Percentiles rank a stretch among this genome's conserved stretches.
phyloP scores from a whole-genome alignment of 2,329 filamentous ascomycete genomes.

The Parascedosporium putredinis region DNA sequence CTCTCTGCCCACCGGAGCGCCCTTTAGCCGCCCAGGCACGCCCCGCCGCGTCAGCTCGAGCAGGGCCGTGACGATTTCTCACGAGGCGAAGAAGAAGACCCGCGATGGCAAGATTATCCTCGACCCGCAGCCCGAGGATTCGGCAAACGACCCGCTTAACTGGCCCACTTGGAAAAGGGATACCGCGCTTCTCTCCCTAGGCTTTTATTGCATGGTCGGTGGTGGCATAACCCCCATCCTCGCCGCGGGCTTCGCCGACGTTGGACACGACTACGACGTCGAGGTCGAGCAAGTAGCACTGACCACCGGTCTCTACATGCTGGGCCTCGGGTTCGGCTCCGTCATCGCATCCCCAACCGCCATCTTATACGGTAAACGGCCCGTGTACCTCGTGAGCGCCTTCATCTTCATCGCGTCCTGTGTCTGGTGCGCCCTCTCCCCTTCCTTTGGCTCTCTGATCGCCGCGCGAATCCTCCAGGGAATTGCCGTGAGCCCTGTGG shows the following conservation, averaged over 20 bases:
- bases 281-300: slow-evolving; percentile 64
- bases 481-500: slow-evolving; percentile 77
- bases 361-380: slow-evolving; percentile 81
- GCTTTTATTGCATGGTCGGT: slow-evolving; percentile 87
- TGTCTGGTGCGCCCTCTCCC: slow-evolving; percentile 80
- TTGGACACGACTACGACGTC: slow-evolving; percentile 56
- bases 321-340: slow-evolving; percentile 78
- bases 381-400: slow-evolving; percentile 72
- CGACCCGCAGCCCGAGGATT: slow-evolving; percentile 86
- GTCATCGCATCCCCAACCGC: slow-evolving; percentile 82
- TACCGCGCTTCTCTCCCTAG: slow-evolving; percentile 66
- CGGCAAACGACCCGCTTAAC: slow-evolving; percentile 82
- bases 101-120: slow-evolving; percentile 75
- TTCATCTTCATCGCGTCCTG: slow-evolving; percentile 67
- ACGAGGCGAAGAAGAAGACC: slow-evolving; percentile 63
- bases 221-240: slow-evolving; percentile 87
- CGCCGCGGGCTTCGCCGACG: slow-evolving; percentile 78
- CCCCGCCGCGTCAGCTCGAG: slow-evolving; percentile 14
- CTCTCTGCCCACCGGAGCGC: slow-evolving; percentile 38
- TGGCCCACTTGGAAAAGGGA: slow-evolving; percentile 81
- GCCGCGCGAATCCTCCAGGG: slow-evolving; percentile 80
- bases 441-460: slow-evolving; percentile 68
- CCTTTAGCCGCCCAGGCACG: slow-evolving; percentile 23
- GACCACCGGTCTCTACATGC: slow-evolving; percentile 88
- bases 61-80: neutral